Evolutionary conservation across 805 yeast species (phyloP).

Genomic region (Nakazawaea holstii): DNA sequence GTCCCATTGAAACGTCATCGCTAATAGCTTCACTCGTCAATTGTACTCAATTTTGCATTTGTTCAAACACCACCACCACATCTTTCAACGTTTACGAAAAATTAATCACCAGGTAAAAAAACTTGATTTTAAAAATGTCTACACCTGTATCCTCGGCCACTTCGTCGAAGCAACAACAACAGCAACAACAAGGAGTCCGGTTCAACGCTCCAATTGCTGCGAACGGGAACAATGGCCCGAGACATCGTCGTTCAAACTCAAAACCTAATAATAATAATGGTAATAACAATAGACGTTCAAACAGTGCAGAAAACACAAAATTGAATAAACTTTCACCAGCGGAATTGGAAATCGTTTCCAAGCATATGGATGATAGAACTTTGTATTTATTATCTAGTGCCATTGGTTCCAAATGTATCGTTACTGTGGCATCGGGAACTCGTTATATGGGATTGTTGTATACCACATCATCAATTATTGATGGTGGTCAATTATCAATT

Average conservation of each 20-base stretch:
- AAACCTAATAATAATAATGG: constrained; percentile 10
- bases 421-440: constrained; percentile 59
- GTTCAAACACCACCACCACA: too few relatives aligned
- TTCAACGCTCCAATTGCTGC: neutral
- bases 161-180: neutral
- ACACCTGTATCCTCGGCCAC: neutral
- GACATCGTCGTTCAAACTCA: constrained; percentile 10
- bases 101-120: too few relatives aligned
- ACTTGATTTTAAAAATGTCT: neutral
- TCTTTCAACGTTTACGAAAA: too few relatives aligned
- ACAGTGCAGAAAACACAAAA: constrained; percentile 19
- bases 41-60: too few relatives aligned
- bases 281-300: constrained; percentile 7
- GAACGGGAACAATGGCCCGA: neutral
- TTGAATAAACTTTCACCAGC: constrained; percentile 17
- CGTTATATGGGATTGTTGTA: constrained; percentile 53
- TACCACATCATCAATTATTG: constrained; percentile 36
- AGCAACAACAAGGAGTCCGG: neutral
- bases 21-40: too few relatives aligned
- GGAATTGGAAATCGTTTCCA: constrained; percentile 23
- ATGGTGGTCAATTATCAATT: constrained; percentile 41
- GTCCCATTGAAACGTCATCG: too few relatives aligned
- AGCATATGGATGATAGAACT: constrained; percentile 49
- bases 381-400: constrained; percentile 50
- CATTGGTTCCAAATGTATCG: constrained; percentile 51